Percentiles rank a stretch among this genome's conserved stretches.
These are phyloP conservation scores for Lanmaoa rubissima DNA, from an alignment of 768 basidiomycete species.

Conservation along the genomic window DNA sequence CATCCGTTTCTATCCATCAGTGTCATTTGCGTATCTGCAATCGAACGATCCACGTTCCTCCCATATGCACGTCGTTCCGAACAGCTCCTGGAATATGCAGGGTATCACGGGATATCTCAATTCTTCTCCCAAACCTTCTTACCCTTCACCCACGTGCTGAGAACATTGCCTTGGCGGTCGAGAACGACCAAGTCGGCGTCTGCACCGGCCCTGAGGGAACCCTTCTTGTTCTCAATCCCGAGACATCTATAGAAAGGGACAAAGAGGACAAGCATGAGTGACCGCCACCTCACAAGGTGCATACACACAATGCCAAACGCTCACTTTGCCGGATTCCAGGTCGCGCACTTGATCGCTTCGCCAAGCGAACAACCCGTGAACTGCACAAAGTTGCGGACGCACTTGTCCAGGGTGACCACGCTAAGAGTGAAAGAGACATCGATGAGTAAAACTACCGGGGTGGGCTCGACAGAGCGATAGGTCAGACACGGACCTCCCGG, in stretches of 20 bases:
- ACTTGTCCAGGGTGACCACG: slow-evolving; percentile 80
- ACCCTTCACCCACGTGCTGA: slow-evolving; percentile 77
- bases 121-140: slow-evolving; percentile 61
- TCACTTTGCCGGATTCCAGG: slow-evolving; percentile 79
- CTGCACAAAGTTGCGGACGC: slow-evolving; percentile 78
- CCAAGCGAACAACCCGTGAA: slow-evolving; percentile 84
- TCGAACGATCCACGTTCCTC: background rate
- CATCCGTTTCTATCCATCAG: background rate
- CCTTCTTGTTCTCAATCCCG: slow-evolving; percentile 76
- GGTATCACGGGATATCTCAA: slow-evolving; percentile 9
- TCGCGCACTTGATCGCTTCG: slow-evolving; percentile 84
- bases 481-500: slow-evolving; percentile 62
- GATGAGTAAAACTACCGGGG: background rate
- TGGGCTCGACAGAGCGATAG: background rate
- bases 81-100: background rate
- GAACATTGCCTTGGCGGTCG: slow-evolving; percentile 60
- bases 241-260: slow-evolving; percentile 51
- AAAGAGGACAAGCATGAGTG: background rate
- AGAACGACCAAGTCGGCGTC: slow-evolving; percentile 85
- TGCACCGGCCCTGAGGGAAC: slow-evolving; percentile 75
- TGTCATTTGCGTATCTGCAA: background rate
- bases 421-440: slow-evolving; percentile 34
- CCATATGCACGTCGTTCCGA: background rate
- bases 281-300: background rate
- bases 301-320: slow-evolving; percentile 15